phyloP scores from a whole-genome alignment of 176 grass and related monocot genomes.

The Tillandsia leiboldiana region DNA sequence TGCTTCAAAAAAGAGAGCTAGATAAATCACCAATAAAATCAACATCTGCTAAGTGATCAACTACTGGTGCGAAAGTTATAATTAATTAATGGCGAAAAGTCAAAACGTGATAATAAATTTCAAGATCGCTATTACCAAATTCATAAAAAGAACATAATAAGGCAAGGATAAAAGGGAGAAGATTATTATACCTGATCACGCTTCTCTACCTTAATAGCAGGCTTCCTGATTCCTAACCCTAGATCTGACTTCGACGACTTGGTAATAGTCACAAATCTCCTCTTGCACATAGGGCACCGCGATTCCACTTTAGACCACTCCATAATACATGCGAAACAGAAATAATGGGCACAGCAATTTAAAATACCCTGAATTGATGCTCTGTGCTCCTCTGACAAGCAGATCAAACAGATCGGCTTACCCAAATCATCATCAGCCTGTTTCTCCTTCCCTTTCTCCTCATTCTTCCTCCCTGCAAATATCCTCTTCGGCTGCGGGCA shows the following conservation, averaged over 20 bases:
- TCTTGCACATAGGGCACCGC: constrained; percentile 82
- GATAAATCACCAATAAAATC: no score
- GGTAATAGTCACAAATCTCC: constrained; percentile 72
- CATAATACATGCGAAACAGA: constrained; percentile 82
- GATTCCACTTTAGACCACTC: constrained; percentile 96
- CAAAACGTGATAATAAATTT: no score
- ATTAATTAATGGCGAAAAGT: no score
- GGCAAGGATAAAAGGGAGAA: constrained; percentile 11
- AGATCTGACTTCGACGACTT: constrained; percentile 60
- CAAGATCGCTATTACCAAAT: no score
- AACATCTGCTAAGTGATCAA: no score
- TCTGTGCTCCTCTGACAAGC: constrained; percentile 70
- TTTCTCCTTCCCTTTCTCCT: constrained; percentile 67
- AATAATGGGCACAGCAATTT: constrained; percentile 87
- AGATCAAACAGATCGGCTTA: constrained; percentile 66
- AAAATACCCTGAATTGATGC: constrained; percentile 54
- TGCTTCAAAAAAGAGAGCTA: no score
- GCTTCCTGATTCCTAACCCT: constrained; percentile 32
- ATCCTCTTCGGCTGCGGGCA: constrained; percentile 26
- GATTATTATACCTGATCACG: constrained; percentile 66
- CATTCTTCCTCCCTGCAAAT: constrained; percentile 24
- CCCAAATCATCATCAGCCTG: constrained; percentile 31
- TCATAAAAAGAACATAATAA: neutral
- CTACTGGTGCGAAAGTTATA: no score
- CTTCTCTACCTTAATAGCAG: constrained; percentile 64